Evolutionary conservation across 2,329 filamentous ascomycete species (phyloP).

Genomic region (Colletotrichum gloeosporioides): DNA sequence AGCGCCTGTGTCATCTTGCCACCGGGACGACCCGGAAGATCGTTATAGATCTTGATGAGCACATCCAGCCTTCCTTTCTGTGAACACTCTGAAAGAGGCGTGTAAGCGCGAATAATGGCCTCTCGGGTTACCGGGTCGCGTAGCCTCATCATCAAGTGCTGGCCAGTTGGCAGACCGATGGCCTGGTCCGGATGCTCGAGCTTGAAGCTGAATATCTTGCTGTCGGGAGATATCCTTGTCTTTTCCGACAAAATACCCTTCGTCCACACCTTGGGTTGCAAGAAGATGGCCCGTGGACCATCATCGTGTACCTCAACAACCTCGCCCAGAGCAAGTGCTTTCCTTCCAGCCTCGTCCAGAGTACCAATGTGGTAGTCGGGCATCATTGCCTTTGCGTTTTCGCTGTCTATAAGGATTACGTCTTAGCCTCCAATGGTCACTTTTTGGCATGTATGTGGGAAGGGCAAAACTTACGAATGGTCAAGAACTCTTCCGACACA

Average conservation of each 20-base stretch:
- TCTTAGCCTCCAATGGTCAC: conserved; percentile 28
- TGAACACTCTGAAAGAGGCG: conserved; percentile 72
- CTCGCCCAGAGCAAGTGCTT: conserved; percentile 54
- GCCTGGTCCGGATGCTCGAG: conserved; percentile 74
- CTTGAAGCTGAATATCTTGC: conserved; percentile 80
- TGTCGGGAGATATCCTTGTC: conserved; percentile 75
- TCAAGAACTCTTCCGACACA: conserved; percentile 86
- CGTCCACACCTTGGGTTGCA: conserved; percentile 76
- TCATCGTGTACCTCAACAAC: conserved; percentile 38
- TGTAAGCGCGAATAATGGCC: conserved; percentile 84
- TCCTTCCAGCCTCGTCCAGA: conserved; percentile 64
- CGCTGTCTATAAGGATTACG: conserved; percentile 68
- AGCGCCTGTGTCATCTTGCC: conserved; percentile 85
- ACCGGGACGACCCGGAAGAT: conserved; percentile 60
- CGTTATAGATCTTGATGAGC: conserved; percentile 83
- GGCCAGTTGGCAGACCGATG: conserved; percentile 81
- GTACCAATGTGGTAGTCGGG: conserved; percentile 82
- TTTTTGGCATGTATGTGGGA: neutral
- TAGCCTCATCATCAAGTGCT: conserved; percentile 86
- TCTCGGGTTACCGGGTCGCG: conserved; percentile 74
- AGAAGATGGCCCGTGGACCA: conserved; percentile 64
- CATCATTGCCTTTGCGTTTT: conserved; percentile 94
- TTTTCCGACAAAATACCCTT: conserved; percentile 74
- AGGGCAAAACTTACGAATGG: conserved; percentile 74
- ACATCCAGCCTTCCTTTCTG: conserved; percentile 72